These are phyloP conservation scores for Aspergillus udagawae DNA, from an alignment of 2,329 filamentous ascomycete genomes.

Conservation along the genomic window DNA sequence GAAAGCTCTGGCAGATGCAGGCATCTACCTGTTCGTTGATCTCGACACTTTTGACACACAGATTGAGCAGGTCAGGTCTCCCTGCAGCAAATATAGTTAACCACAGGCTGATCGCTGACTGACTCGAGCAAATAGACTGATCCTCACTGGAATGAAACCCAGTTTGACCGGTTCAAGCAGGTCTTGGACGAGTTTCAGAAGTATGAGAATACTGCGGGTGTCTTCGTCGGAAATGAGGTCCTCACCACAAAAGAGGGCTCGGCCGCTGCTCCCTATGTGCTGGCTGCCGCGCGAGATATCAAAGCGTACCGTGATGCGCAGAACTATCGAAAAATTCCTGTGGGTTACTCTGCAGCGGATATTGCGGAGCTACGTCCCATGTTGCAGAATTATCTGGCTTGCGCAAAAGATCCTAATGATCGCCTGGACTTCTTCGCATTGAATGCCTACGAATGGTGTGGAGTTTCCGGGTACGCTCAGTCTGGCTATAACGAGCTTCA, in stretches of 20 bases:
- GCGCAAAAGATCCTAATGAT: constrained; percentile 63
- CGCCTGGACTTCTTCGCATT: constrained; percentile 78
- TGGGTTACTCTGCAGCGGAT: constrained; percentile 85
- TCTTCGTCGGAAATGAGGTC: constrained; percentile 87
- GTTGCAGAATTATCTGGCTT: constrained; percentile 72
- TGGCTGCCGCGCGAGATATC: constrained; percentile 75
- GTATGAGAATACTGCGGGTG: constrained; percentile 76
- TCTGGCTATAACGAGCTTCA: constrained; percentile 70
- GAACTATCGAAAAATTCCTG: constrained; percentile 73
- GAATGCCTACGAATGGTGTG: constrained; percentile 83
- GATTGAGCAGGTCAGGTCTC: constrained; percentile 36
- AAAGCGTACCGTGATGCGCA: constrained; percentile 75
- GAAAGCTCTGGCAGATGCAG: constrained; percentile 70
- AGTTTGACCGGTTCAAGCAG: constrained; percentile 63
- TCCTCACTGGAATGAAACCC: constrained; percentile 69
- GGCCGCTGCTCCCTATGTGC: constrained; percentile 74
- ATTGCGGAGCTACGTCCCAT: constrained; percentile 66
- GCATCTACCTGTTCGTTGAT: constrained; percentile 81
- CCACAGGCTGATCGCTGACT: constrained; percentile 4
- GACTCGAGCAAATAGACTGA: constrained; percentile 39
- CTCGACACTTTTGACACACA: constrained; percentile 55
- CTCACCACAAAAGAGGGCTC: constrained; percentile 51
- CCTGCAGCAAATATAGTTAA: background rate
- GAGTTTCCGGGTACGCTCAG: constrained; percentile 49
- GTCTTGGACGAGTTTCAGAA: constrained; percentile 74